Evolutionary conservation across 2,329 filamentous ascomycete genomes (phyloP).

Genomic region (Botrytis elliptica): DNA sequence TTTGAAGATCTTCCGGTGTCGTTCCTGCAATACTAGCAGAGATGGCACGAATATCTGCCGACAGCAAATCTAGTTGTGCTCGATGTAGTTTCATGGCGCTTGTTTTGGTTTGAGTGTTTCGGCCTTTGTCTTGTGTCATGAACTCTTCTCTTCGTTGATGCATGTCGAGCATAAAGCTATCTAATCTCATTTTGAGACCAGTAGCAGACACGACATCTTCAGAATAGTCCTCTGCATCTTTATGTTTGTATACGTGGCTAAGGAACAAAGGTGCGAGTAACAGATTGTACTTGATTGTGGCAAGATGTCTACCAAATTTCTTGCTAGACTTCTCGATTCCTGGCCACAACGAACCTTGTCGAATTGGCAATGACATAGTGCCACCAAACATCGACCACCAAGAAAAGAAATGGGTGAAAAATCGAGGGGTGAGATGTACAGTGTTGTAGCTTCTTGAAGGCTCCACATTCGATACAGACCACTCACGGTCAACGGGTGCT

Average conservation of each 20-base stretch:
- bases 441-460: slow-evolving; percentile 93
- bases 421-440: slow-evolving; percentile 87
- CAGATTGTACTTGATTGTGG: slow-evolving; percentile 98
- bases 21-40: slow-evolving; percentile 86
- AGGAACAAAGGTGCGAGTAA: slow-evolving; percentile 90
- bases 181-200: slow-evolving; percentile 91
- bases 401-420: slow-evolving; percentile 97
- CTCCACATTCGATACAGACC: slow-evolving; percentile 72
- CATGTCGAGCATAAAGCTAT: slow-evolving; percentile 95
- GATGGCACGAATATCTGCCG: slow-evolving; percentile 87
- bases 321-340: slow-evolving; percentile 95
- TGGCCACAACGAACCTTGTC: slow-evolving; percentile 88
- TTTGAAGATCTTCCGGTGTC: slow-evolving; percentile 71
- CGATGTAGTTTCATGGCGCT: slow-evolving; percentile 95
- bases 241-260: slow-evolving; percentile 98
- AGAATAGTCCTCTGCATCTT: slow-evolving; percentile 83
- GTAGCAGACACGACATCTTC: slow-evolving; percentile 83
- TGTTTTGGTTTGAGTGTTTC: slow-evolving; percentile 74
- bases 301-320: slow-evolving; percentile 94
- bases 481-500: slow-evolving; percentile 83
- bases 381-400: slow-evolving; percentile 98
- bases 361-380: slow-evolving; percentile 89
- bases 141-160: slow-evolving; percentile 94
- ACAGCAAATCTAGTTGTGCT: slow-evolving; percentile 86
- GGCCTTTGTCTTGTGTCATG: slow-evolving; percentile 73